Base-by-base conservation (phyloP, 345 rosid species). In the Isatis tinctoria region DNA sequence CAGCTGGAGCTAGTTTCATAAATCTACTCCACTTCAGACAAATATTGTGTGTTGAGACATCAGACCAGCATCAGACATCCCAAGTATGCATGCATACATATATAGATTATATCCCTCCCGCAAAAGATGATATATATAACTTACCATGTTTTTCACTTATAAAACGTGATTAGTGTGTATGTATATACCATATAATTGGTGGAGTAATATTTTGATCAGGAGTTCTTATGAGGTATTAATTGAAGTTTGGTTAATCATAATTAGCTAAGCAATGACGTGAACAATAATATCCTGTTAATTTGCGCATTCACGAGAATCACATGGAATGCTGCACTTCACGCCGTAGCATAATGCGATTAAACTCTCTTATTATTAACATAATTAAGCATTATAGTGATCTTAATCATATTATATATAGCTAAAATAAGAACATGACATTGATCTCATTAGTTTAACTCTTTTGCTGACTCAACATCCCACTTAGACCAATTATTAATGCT, bases 381-480 rank as follows among this genome's bases (percentile, higher is more conserved):
- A 27, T 36, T 12, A 53, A 8, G 64, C 70, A 74, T 54, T 52
- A 41, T 52, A 3, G 11, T 41, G 14, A 24, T 32, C 26, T 59
- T 32, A 74, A 60, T 60, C 35, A 49, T 70, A 56, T 22, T 54
- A 61, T 36, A 44, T 35, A 12, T 53, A n/a, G 16, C 13, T 52
- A 35, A 62, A 22, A 12, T 37, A 39, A 59, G 30, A 69, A 8
- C n/a, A 62, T 63, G 40, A 36, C 49, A 56, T 14, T 76, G 59
- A 54, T 69, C 60, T 35, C 52, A 70, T 14, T 76, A 63, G 16
- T 26, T 52, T 68, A 49, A 17, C 49, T 28, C 1, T 17, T 36
- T 45, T 28, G 72, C 70, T 76, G 80, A 70, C 60, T 64, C 75
- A 56, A 70, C 33, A 27, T 11, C 60, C 75, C 75, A 70, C 54